Base-by-base conservation (phyloP, 2,329 filamentous ascomycete species). In the Penicillium polonicum region DNA sequence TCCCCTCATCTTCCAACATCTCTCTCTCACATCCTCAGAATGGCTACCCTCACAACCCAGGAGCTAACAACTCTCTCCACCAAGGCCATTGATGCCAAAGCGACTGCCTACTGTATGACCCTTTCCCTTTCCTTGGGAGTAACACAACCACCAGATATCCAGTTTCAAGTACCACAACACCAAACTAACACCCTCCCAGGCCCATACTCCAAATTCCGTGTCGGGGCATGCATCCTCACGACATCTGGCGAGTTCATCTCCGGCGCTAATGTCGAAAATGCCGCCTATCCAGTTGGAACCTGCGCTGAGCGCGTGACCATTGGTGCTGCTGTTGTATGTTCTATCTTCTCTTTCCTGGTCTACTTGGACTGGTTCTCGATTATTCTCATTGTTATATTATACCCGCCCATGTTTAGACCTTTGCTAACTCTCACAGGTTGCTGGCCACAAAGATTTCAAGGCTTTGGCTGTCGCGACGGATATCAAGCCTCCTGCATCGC, bases 301-400 rank as follows among this genome's bases (percentile, higher is more conserved):
- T 97, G 94, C 75, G 94, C 94, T 15, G 94, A 99, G 82, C 83
- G 93, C 58, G 90, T 93, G n/a, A 92, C 91, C 2, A 82, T 97
- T 64, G 89, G 85, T 8, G 91, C 87, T 39, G 93, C 93, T 23
- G 84, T 97, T 56, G 79, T 80, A 69, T 55, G 75, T 66, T 52
- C 10, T n/a, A 2, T 29, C 2, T 23, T 31, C 17, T 19, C 10
- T 33, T 50, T 25, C 4, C 41, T 42, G 21, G 5, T 4, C 3
- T 15, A 36, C 23, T 50, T 29, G 39, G 23, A 17, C 25, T 33
- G 21, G 41, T n/a, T 27, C n/a, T n/a, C 31, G 41, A 5, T 17
- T 21, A 33, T 42, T n/a, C 12, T 23, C 15, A 5, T 48, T 31
- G 3, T n/a, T 12, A 25, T 43, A 25, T 6, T 3, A 17, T 10